Evolutionary conservation across 2,329 filamentous ascomycete genomes (phyloP).

Genomic region (Fusarium sp.): DNA sequence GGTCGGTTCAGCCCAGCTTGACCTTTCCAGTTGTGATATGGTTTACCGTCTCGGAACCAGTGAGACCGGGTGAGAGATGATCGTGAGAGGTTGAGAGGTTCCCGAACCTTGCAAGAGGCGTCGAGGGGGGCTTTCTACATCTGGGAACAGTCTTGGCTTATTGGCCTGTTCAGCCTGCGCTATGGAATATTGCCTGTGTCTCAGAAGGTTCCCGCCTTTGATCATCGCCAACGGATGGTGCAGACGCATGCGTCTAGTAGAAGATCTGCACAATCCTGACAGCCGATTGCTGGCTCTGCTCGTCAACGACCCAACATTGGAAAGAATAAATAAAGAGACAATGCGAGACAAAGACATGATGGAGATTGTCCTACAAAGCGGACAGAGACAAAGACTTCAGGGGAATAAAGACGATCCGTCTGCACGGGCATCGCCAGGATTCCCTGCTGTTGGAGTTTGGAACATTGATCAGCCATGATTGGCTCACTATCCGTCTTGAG

Average conservation of each 20-base stretch:
- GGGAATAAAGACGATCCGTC: conserved; percentile 26
- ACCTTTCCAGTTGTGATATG: conserved; percentile 31
- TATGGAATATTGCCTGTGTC: conserved; percentile 27
- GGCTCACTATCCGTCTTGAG: conserved; percentile 16
- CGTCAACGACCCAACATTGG: conserved; percentile 2
- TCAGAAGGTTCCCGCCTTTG: conserved; percentile 26
- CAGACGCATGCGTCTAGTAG: conserved; percentile 22
- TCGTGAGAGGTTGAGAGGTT: conserved; percentile 37
- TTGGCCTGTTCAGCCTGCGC: conserved; percentile 30
- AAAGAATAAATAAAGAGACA: conserved; percentile 5
- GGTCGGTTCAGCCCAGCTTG: conserved; percentile 24
- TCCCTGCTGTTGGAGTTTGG: no score
- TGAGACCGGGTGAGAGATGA: conserved; percentile 30
- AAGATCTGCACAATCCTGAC: conserved; percentile 2
- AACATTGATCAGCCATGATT: conserved; percentile 17
- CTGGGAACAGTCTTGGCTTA: conserved; percentile 17
- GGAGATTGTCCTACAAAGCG: conserved; percentile 15
- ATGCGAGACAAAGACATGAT: conserved; percentile 16
- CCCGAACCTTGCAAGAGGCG: conserved; percentile 32
- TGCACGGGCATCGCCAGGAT: conserved; percentile 9
- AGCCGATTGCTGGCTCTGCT: background rate
- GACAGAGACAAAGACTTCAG: conserved; percentile 29
- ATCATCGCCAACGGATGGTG: conserved; percentile 25
- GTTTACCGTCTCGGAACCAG: conserved; percentile 21
- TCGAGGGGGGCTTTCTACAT: conserved; percentile 15